Evolutionary conservation across 2,329 filamentous ascomycete species (phyloP), one percentile per base, ranked within the genome.

Genomic region (Westerdykella aurantiaca): DNA sequence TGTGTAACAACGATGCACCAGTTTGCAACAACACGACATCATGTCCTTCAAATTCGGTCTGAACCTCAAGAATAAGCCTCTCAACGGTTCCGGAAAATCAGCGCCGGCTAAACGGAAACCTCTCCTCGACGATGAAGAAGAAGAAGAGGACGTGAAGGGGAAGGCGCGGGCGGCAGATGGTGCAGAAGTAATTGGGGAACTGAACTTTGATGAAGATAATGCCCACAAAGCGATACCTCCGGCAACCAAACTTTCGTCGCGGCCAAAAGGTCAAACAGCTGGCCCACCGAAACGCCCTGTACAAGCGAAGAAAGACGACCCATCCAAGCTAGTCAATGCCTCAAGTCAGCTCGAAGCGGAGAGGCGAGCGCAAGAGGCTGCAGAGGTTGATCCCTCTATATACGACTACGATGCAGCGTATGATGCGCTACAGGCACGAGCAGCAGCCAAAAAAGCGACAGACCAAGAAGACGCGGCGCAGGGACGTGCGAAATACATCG

Each of bases 331-430:
- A 60, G 83, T 80, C 53, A 84, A 89, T 57, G 75, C 88, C 1
- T 86, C 85, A 3, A 79, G 80, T 55, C 70, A 79, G 1, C 72
- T 83, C 25, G 72, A 80, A 23, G 80, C 84, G 21, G 78, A 79
- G 42, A 81, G 78, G 54, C 76, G 85, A 53, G 78, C 80, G 31
- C 74, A 82, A 50, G 79, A 80, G 13, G 86, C 85, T 2, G 74
- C 81, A 48, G 75, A 80, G 46, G 61, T 85, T 7, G 87, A 93
- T 57, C 72, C 85, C 1, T 83, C 80, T 39, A 82, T 93, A 53
- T 93, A 90, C 72, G 87, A 93, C 69, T 94, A 93, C 70, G 88
- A 94, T 63, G 78, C 78, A 1, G 85, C 88, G 17, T 90, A 88
- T 69, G 86, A 91, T 55, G 85, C 83, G 1, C 73, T 91, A 34